Evolutionary conservation across 768 basidiomycete species (phyloP).

Genomic region (Lentinula raphanica): DNA sequence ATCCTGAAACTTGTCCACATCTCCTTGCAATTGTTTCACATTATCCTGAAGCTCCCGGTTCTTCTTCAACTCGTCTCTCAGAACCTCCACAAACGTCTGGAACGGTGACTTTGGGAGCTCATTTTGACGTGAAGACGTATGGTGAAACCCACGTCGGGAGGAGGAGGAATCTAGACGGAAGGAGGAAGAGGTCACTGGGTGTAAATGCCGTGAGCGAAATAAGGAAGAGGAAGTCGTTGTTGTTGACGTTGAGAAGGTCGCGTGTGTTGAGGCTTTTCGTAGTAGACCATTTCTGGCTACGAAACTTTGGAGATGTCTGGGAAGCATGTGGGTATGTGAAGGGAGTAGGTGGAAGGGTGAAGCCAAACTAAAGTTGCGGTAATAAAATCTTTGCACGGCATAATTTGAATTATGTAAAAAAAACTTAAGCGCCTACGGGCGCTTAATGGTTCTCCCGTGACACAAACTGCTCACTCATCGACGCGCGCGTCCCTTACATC

Average conservation of each 20-base stretch:
- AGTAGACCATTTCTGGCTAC: slow-evolving; percentile 21
- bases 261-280: slow-evolving; percentile 9
- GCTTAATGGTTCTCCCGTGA: too few relatives aligned
- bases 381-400: background rate
- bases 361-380: too few relatives aligned
- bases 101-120: slow-evolving; percentile 89
- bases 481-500: too few relatives aligned
- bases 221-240: background rate
- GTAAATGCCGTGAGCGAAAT: too few relatives aligned
- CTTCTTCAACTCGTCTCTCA: slow-evolving; percentile 89
- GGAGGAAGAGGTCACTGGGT: too few relatives aligned
- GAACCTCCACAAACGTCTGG: slow-evolving; percentile 91
- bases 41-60: slow-evolving; percentile 94
- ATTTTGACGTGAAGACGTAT: slow-evolving; percentile 54
- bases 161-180: too few relatives aligned
- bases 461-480: too few relatives aligned
- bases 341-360: too few relatives aligned
- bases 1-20: slow-evolving; percentile 96
- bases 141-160: slow-evolving; percentile 45
- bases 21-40: slow-evolving; percentile 94
- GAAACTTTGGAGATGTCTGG: slow-evolving; percentile 40
- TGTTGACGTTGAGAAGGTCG: too few relatives aligned
- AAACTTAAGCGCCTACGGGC: background rate
- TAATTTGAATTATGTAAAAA: background rate
- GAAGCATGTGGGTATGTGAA: too few relatives aligned